Evolutionary conservation across 1,284 basidiomycete genomes (phyloP), one percentile per base, ranked within the genome.

Genomic region (Rhizoctonia solani): DNA sequence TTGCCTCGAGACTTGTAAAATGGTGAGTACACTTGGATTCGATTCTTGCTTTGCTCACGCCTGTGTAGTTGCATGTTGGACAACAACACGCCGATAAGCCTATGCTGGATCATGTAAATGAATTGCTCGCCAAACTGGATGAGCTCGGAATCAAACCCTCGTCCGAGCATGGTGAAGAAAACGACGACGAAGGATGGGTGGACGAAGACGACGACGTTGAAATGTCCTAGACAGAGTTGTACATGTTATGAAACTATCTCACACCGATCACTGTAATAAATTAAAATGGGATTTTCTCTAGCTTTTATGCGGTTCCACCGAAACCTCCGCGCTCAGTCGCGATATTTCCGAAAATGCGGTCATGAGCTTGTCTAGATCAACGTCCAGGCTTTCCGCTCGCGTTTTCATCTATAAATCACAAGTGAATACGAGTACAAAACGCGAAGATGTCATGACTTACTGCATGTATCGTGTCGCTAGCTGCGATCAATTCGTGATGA

Each of bases 401-500:
- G 83, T 83, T 76, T 92, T 93, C 87, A 94, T 92, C 90, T 93
- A 71, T 3, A 23, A 21, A 37, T n/a, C n/a, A n/a, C 16, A 30
- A 37, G 32, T 8, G 25, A 49, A 25, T 21, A 5, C 30, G 29
- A 42, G 13, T 69, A 27, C 11, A 23, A 27, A 21, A 66, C 5
- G 19, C 16, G 29, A 25, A 4, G 37, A 56, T 11, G 21, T 16
- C 21, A 14, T 16, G 13, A 75, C 86, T 47, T 77, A 93, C 92
- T 23, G 88, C 86, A 68, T 87, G 86, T 70, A 96, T 95, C 4
- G 94, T 96, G 73, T 94, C 92, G 71, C 89, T 92, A 0, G 93
- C 94, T 0, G 91, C 90, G 53, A 96, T 94, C 21, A 96, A 85
- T 73, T 96, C 93, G 72, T 95, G 93, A 74, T 96, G 93, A 73